Conservation (phyloP, 2,329 filamentous ascomycete species). For the Oidium heveae region DNA sequence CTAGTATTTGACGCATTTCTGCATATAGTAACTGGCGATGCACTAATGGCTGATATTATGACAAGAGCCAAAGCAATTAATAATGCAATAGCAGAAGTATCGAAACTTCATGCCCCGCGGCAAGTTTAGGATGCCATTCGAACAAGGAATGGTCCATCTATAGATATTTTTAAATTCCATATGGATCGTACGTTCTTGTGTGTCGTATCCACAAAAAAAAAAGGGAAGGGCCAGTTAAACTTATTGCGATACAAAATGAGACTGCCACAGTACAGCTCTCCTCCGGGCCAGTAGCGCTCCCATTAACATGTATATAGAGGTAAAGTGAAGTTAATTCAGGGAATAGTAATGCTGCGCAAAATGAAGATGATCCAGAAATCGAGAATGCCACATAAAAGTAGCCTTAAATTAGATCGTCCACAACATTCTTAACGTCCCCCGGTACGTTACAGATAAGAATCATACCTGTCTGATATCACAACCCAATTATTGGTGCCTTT, state of each 20-base stretch:
- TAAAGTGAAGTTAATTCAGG: neutral
- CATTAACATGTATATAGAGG: neutral
- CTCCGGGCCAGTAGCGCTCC: neutral
- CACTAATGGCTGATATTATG: too few relatives aligned
- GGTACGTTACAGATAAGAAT: neutral
- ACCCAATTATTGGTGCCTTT: neutral
- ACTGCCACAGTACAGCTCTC: neutral
- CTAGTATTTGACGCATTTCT: too few relatives aligned
- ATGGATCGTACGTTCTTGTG: slow-evolving; percentile 1
- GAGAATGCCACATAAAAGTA: neutral
- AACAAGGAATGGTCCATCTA: too few relatives aligned
- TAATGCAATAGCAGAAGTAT: too few relatives aligned
- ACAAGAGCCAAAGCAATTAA: too few relatives aligned
- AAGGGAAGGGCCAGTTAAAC: neutral
- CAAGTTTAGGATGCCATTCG: slow-evolving; percentile 1
- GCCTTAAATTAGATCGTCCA: neutral
- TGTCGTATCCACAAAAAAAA: slow-evolving; percentile 1
- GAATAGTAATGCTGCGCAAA: neutral
- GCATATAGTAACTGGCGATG: too few relatives aligned
- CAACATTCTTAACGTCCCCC: neutral
- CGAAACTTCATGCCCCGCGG: too few relatives aligned
- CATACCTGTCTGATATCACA: neutral
- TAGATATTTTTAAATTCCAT: too few relatives aligned
- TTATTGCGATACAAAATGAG: neutral
- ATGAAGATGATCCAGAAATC: neutral